Percentiles rank a stretch among this genome's conserved stretches.
Conservation (phyloP, 2,329 filamentous ascomycete species). For the Mycogone perniciosa region DNA sequence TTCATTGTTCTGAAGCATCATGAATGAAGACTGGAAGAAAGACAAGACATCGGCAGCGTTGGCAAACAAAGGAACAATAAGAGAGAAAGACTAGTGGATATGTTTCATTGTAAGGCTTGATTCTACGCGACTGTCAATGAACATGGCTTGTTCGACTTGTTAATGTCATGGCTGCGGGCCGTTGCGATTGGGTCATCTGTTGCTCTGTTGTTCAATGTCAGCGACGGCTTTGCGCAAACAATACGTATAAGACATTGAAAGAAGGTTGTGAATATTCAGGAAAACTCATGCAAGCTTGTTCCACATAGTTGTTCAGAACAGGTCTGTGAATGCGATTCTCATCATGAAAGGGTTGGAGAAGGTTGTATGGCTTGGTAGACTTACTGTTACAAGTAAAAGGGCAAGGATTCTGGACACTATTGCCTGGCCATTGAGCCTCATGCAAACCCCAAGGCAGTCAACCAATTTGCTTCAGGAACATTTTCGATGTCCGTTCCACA, state of each 20-base stretch:
- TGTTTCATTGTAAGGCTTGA: not conserved
- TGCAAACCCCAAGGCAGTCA: too few species aligned
- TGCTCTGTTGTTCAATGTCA: not conserved
- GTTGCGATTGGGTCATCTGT: not conserved
- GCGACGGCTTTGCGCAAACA: not conserved
- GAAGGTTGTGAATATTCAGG: conserved; percentile 7
- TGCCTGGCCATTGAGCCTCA: too few species aligned
- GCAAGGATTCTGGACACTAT: too few species aligned
- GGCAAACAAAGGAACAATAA: conserved; percentile 2
- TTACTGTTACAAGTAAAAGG: too few species aligned
- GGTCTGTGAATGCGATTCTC: conserved; percentile 28
- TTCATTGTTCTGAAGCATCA: conserved; percentile 1
- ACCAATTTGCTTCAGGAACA: too few species aligned
- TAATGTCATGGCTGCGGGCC: not conserved
- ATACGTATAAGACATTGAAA: not conserved
- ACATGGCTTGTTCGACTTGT: not conserved
- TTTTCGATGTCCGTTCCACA: too few species aligned
- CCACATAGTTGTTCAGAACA: conserved; percentile 29
- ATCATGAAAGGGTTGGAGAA: conserved; percentile 18
- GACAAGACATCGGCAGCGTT: not conserved
- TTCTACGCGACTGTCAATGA: not conserved
- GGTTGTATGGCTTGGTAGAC: not conserved
- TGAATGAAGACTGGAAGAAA: not conserved
- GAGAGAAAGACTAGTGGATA: not conserved
- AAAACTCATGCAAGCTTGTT: conserved; percentile 20